Conservation (phyloP, 1,284 basidiomycete species). For the Ustilago sp. region DNA sequence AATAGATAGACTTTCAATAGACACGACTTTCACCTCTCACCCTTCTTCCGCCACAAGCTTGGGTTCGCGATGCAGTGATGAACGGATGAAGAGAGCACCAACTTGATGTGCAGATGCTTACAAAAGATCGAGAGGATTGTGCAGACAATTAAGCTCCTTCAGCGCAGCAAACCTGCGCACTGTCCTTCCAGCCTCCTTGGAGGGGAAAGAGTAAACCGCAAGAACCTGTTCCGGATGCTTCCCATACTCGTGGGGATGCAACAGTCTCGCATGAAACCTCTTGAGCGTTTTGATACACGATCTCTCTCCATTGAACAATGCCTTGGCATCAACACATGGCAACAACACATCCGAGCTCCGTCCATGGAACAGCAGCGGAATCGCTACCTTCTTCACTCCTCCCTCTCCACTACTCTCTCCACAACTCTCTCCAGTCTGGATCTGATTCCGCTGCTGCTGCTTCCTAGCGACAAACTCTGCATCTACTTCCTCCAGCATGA, state of each 20-base stretch:
- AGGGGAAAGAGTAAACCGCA: conserved; percentile 33
- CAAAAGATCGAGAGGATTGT: conserved; percentile 22
- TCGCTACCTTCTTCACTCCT: conserved; percentile 8
- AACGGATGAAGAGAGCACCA: background rate
- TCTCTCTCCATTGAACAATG: conserved; percentile 27
- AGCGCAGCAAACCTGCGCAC: conserved; percentile 42
- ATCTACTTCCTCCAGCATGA: conserved; percentile 49
- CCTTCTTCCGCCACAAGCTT: background rate
- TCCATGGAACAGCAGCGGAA: conserved; percentile 45
- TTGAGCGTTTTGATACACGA: conserved; percentile 20
- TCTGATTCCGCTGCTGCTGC: conserved; percentile 6
- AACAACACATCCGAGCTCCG: conserved; percentile 28
- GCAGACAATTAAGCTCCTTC: conserved; percentile 28
- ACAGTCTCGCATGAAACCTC: conserved; percentile 30
- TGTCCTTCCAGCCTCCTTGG: conserved; percentile 23
- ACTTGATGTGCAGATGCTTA: conserved; percentile 2
- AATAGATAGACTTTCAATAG: conserved; percentile 5
- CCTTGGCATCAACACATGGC: conserved; percentile 34
- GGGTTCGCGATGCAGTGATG: background rate
- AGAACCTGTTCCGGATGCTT: conserved; percentile 30
- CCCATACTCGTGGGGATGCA: conserved; percentile 25
- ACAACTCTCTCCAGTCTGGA: background rate
- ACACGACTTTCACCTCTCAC: conserved; percentile 6
- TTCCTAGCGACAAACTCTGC: conserved; percentile 29
- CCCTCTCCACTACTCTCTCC: background rate